A percentile compares a stretch with the other conserved stretches of the same genome.
Conservation (phyloP, 352 stramenopile species). For the Phytophthora palmivora region DNA sequence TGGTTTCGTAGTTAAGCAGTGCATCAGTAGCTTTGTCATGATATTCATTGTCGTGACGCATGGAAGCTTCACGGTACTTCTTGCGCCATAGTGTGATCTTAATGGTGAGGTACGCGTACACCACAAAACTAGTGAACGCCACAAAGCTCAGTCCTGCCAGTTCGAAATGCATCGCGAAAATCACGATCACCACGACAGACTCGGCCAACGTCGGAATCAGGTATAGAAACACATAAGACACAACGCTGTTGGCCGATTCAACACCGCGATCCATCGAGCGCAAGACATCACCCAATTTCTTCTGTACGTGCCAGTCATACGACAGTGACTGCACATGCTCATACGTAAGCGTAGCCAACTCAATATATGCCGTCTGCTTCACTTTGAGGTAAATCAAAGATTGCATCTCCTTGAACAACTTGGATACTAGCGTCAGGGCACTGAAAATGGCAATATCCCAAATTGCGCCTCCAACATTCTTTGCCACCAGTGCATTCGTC, state of each 20-base stretch:
- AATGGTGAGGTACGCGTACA: constrained; percentile 97
- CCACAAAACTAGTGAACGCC: constrained; percentile 95
- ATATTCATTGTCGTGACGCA: constrained; percentile 97
- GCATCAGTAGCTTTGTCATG: constrained; percentile 97
- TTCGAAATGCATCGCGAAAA: constrained; percentile 94
- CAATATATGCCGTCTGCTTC: constrained; percentile 98
- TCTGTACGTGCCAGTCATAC: constrained; percentile 98
- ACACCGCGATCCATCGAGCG: constrained; percentile 94
- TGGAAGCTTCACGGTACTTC: constrained; percentile 95
- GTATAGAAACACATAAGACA: constrained; percentile 98
- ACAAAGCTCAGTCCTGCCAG: constrained; percentile 92
- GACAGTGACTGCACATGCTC: constrained; percentile 96
- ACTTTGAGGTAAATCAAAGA: constrained; percentile 95
- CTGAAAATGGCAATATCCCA: constrained; percentile 81
- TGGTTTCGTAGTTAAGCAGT: constrained; percentile 98
- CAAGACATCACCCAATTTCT: constrained; percentile 98
- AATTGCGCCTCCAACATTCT: constrained; percentile 57
- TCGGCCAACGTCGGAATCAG: constrained; percentile 95
- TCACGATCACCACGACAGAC: constrained; percentile 94
- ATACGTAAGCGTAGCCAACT: constrained; percentile 96
- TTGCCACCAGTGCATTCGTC: constrained; percentile 90
- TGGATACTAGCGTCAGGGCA: constrained; percentile 84
- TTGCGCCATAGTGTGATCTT: constrained; percentile 98
- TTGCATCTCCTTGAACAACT: constrained; percentile 96
- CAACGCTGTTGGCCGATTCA: constrained; percentile 93